Conservation (phyloP, 2,329 filamentous ascomycete species). For the Diaporthe aspalathi region DNA sequence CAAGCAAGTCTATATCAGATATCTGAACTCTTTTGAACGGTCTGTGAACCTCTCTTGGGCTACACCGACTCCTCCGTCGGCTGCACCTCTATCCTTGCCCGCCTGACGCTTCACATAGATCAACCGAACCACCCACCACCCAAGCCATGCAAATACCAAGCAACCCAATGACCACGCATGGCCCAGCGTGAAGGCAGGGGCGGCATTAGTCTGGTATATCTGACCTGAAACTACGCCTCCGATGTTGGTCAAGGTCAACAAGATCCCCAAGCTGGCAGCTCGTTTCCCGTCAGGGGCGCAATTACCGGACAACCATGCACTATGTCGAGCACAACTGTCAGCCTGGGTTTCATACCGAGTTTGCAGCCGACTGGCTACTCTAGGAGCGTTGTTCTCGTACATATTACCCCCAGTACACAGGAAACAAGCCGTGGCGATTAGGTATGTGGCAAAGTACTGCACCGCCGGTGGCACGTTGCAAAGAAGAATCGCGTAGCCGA, state of each 20-base stretch:
- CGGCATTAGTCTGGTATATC: constrained; percentile 44
- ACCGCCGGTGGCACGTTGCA: constrained; percentile 41
- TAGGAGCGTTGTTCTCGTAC: constrained; percentile 2
- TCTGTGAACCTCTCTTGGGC: not conserved
- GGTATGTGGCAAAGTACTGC: constrained; percentile 45
- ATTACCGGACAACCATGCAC: constrained; percentile 45
- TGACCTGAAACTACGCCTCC: constrained; percentile 43
- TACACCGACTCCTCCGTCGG: not conserved
- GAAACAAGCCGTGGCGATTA: constrained; percentile 45
- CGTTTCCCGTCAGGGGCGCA: constrained; percentile 46
- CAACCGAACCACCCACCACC: constrained; percentile 50
- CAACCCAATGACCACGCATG: constrained; percentile 53
- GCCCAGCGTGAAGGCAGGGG: constrained; percentile 44
- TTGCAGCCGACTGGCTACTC: not conserved
- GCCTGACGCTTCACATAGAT: constrained; percentile 48
- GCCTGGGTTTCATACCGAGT: not conserved
- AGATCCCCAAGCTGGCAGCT: constrained; percentile 45
- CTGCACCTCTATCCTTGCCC: not conserved
- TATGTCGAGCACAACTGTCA: not conserved
- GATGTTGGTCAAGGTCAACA: constrained; percentile 44
- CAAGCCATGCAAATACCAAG: constrained; percentile 40
- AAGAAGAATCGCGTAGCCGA: constrained; percentile 45
- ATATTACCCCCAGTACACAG: constrained; percentile 43
- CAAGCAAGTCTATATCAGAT: not conserved
- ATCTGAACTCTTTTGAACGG: not conserved